Conservation (phyloP, 176 grass and related monocot genomes). For the Oryza punctata region DNA sequence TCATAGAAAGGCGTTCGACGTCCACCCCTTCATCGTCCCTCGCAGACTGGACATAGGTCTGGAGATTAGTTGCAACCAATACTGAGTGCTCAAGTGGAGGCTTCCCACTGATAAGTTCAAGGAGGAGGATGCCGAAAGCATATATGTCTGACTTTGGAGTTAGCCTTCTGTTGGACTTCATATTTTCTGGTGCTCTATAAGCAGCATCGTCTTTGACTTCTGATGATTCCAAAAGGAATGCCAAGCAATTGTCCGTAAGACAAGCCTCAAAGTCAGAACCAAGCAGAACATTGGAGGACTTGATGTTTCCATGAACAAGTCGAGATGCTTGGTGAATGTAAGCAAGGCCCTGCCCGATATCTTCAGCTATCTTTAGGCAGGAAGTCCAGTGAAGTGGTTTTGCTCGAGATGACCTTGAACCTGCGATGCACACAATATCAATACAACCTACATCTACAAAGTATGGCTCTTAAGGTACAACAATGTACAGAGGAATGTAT, state of each 20-base stretch:
- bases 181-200: conserved; percentile 83
- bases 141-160: conserved; percentile 92
- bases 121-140: conserved; percentile 76
- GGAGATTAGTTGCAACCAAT: conserved; percentile 62
- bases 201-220: conserved; percentile 54
- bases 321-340: conserved; percentile 95
- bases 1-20: conserved; percentile 73
- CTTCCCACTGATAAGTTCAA: conserved; percentile 86
- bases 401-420: conserved; percentile 73
- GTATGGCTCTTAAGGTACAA: not conserved
- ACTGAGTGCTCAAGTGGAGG: conserved; percentile 65
- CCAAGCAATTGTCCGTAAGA: conserved; percentile 85
- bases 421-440: conserved; percentile 37
- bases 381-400: conserved; percentile 99
- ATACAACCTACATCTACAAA: not conserved
- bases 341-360: conserved; percentile 82
- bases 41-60: conserved; percentile 57
- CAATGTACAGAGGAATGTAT: not conserved
- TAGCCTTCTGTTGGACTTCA: conserved; percentile 64
- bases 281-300: conserved; percentile 80
- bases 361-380: conserved; percentile 98
- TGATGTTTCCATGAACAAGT: conserved; percentile 93
- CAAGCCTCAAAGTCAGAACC: conserved; percentile 96
- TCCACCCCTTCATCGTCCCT: conserved; percentile 75
- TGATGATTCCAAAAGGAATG: conserved; percentile 78